Evolutionary conservation across 2,329 filamentous ascomycete genomes (phyloP).

Genomic region (Plectosphaerella plurivora): DNA sequence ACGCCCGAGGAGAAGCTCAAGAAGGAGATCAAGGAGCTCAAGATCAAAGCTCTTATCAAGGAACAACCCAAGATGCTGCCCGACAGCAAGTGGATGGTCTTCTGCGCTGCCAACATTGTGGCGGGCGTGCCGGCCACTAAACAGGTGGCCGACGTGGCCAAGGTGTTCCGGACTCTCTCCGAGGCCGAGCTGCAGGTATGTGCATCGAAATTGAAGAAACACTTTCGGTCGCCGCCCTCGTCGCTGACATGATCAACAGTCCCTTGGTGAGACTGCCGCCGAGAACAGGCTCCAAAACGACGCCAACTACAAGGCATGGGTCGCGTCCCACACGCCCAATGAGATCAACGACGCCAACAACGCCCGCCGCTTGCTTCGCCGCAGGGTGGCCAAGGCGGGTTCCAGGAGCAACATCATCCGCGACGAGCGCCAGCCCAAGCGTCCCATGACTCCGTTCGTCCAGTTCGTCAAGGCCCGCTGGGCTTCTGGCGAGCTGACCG

Average conservation of each 20-base stretch:
- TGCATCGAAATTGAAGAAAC: background rate
- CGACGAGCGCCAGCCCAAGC: constrained; percentile 45
- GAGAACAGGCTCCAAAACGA: constrained; percentile 38
- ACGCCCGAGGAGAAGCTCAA: constrained; percentile 33
- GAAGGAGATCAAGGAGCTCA: constrained; percentile 28
- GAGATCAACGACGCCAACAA: constrained; percentile 41
- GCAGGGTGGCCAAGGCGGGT: constrained; percentile 17
- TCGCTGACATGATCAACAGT: too few species aligned
- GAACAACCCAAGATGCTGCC: constrained; percentile 28
- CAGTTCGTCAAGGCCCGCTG: constrained; percentile 34
- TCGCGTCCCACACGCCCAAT: constrained; percentile 34
- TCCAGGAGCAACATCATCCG: constrained; percentile 21
- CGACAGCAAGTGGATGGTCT: constrained; percentile 31
- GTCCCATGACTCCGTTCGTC: constrained; percentile 23
- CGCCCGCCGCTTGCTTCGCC: constrained; percentile 38
- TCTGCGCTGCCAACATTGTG: constrained; percentile 23
- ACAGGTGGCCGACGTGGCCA: constrained; percentile 20
- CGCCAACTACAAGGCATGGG: constrained; percentile 39
- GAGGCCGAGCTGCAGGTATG: constrained; percentile 39
- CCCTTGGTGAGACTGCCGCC: constrained; percentile 9
- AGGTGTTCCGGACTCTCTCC: constrained; percentile 34
- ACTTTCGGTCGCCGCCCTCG: background rate
- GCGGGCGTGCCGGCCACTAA: constrained; percentile 11
- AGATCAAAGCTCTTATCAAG: constrained; percentile 33
- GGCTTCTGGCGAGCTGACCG: constrained; percentile 19